Base-by-base conservation (phyloP, 1,139 yeast genomes). In the Geotrichum aggregatum region DNA sequence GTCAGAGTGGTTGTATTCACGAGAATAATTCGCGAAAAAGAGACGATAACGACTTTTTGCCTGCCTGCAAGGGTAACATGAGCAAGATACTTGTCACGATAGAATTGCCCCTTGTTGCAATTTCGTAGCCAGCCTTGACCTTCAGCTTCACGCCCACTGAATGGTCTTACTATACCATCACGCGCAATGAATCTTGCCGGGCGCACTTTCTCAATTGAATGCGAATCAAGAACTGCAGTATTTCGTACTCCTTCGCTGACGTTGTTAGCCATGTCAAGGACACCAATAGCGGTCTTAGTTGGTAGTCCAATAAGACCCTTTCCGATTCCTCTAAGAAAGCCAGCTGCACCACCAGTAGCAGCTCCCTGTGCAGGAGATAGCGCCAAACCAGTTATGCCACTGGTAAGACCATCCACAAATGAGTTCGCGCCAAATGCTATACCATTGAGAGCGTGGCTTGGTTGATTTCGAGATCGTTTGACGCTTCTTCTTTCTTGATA, bases 261-360 rank as follows among this genome's bases (percentile, higher is more conserved):
- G 68, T 87, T 91, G 47, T 87, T 85, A 0, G 98, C 96, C 59
- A 92, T 74, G 65, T 92, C 99, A 61, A 92, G 84, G 30, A 92
- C 68, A 4, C 99, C 99, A 63, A 92, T 89, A 0, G 96, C 96
- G 0, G 98, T 88, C 70, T 92, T 92, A 0, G 98, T 89, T 0
- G 98, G 98, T 36, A 94, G 72, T 0, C 98, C 98, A 52, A 92
- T 80, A 21, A 94, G 66, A 8, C 98, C 98, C 63, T 84, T 87
- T 5, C 98, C 98, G 7, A 92, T 67, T 0, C 99, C 98, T 65
- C 81, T 87, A 70, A 94, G 82, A 65, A 92, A 92, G 0, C 98
- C 98, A 1, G 82, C 74, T 0, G 98, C 83, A 6, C 98, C 98
- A 44, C 83, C 95, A 50, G 77, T 75, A 24, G 77, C 76, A 0